Base-by-base conservation (phyloP, 805 yeast genomes). In the Cyberlindnera saturnus region DNA sequence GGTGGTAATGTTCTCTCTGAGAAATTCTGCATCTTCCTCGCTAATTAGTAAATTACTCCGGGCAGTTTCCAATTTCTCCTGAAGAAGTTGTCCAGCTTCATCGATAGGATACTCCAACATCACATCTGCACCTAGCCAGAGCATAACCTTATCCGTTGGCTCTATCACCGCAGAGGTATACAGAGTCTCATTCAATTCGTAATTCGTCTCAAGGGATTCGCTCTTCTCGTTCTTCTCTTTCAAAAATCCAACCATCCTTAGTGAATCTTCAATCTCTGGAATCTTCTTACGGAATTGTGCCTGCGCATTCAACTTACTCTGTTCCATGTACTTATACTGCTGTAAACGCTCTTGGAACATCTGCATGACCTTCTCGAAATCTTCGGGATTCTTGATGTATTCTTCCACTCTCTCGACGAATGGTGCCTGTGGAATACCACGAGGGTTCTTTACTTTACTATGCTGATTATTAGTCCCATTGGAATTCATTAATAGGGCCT, bases 71-170 rank as follows among this genome's bases (percentile, higher is more conserved):
- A 90, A 72, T 60, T 91, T 79, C 32, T 72, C 71, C 11, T 69
- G 57, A 43, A 93, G 67, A 52, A 93, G 70, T 31, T 71, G 81
- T 38, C 81, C 74, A 2, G 99, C 99, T 62, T 93, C 99, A 32
- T 76, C 85, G 20, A 88, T 68, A 13, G 96, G 90, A 58, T 91
- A 93, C 60, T 93, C 98, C 58, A 93, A 71, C 98, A 93, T 91
- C 8, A 91, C 90, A 54, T 89, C 96, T 0, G 99, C 99, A 10
- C 99, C 99, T n/a, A 93, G 73, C 99, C 99, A 93, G 38, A 93
- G 70, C 50, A 80, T 80, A 2, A 93, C 98, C 26, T 74, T 75
- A 31, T 80, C 72, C 6, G 78, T 69, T 20, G 79, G 74, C 33
- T 77, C 78, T 29, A 93, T 71, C 32, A 71, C 72, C 1, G 99